Percentiles rank a stretch among this genome's conserved stretches.
Conservation (phyloP, 176 grass and related monocot genomes). For the Rhynchospora tenuis region DNA sequence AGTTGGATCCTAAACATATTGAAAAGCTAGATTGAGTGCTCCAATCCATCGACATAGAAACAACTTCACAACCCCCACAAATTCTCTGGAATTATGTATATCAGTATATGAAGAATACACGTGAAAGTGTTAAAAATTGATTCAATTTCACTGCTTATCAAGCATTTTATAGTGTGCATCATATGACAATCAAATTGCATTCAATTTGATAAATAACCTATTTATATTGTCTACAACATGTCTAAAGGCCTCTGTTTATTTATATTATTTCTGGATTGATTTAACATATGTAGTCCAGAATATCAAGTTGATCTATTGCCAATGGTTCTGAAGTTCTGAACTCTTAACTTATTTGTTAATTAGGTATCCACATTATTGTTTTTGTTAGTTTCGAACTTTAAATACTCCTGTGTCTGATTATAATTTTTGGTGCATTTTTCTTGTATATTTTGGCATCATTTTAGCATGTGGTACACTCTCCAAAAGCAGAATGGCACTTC, state of each 20-base stretch:
- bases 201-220: background rate
- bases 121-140: background rate
- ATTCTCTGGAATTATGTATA: background rate
- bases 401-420: background rate
- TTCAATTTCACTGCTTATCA: background rate
- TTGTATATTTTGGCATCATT: background rate
- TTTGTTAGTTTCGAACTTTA: background rate
- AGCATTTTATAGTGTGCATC: background rate
- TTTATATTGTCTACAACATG: background rate
- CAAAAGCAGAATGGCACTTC: background rate
- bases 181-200: background rate
- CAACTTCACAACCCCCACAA: background rate
- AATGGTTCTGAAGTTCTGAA: background rate
- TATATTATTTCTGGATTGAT: background rate
- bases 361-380: background rate
- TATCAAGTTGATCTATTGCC: background rate
- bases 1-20: background rate
- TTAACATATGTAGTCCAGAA: background rate
- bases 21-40: background rate
- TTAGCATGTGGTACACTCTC: background rate
- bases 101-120: background rate
- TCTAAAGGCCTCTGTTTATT: background rate
- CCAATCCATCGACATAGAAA: background rate
- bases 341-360: background rate
- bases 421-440: background rate